Percentiles rank a stretch among this genome's conserved stretches.
phyloP scores from a whole-genome alignment of 2,329 filamentous ascomycete species.

The Zymoseptoria pseudotritici region DNA sequence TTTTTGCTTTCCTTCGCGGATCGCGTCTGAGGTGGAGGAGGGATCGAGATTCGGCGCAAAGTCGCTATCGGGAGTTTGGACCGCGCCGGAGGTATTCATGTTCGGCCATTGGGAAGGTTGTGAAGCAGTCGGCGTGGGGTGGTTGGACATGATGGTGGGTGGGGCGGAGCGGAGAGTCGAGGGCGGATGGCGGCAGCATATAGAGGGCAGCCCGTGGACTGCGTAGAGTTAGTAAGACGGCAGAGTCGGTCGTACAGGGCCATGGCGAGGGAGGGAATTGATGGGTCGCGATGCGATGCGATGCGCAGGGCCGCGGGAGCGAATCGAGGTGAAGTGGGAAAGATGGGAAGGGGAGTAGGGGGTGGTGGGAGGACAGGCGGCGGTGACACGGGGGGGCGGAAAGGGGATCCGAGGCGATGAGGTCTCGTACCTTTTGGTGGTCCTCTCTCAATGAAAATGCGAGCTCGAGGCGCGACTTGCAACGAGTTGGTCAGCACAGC shows the following conservation, averaged over 20 bases:
- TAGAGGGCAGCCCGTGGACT: background rate
- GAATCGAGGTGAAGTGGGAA: too few species aligned
- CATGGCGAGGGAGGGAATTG: background rate
- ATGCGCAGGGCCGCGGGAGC: background rate
- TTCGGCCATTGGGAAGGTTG: conserved; percentile 6
- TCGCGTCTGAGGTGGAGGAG: conserved; percentile 28
- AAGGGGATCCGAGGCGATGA: too few species aligned
- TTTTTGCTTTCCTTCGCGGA: conserved; percentile 53
- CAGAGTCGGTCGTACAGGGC: background rate
- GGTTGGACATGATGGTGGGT: conserved; percentile 1
- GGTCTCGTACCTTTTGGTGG: too few species aligned
- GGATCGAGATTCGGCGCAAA: conserved; percentile 11
- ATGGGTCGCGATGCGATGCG: background rate
- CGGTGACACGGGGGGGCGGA: too few species aligned
- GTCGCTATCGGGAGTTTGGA: conserved; percentile 18
- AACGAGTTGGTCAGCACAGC: too few species aligned
- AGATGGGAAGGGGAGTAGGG: too few species aligned
- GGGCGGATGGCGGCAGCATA: conserved; percentile 1
- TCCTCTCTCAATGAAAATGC: too few species aligned
- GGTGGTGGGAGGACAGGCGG: too few species aligned
- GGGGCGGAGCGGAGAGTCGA: conserved; percentile 1
- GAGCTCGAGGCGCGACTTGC: too few species aligned
- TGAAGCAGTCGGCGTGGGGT: conserved; percentile 1
- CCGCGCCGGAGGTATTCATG: conserved; percentile 14
- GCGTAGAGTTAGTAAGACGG: background rate